Evolutionary conservation across 495 filamentous ascomycete species (phyloP).

Genomic region (Terfezia boudieri): DNA sequence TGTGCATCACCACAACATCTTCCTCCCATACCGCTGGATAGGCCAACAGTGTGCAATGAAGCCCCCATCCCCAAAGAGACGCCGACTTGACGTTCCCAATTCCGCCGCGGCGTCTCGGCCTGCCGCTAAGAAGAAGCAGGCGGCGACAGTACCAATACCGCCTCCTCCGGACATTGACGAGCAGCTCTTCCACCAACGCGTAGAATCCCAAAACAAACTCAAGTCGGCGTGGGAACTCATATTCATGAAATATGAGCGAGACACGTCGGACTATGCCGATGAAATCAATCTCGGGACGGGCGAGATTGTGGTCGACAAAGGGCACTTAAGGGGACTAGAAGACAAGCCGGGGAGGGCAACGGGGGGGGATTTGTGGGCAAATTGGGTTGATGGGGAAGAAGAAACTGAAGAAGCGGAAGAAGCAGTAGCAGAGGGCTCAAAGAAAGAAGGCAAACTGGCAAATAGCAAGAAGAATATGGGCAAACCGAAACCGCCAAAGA

Average conservation of each 20-base stretch:
- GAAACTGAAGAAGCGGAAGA: background rate
- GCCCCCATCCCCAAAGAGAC: background rate
- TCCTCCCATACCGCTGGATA: background rate
- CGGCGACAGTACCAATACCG: background rate
- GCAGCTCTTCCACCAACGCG: background rate
- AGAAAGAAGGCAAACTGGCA: background rate
- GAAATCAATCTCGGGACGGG: slow-evolving; percentile 61
- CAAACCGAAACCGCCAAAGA: background rate
- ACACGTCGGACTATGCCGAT: slow-evolving; percentile 62
- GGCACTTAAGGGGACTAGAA: slow-evolving; percentile 28
- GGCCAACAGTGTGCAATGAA: background rate
- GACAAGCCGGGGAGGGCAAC: background rate
- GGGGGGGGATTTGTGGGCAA: background rate
- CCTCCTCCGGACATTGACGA: background rate
- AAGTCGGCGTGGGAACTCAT: slow-evolving; percentile 69
- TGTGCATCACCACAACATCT: background rate
- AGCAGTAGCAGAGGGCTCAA: background rate
- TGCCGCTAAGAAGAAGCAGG: background rate
- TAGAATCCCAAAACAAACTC: slow-evolving; percentile 26
- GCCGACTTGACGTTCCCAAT: background rate
- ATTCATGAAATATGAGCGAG: slow-evolving; percentile 64
- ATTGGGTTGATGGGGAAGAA: background rate
- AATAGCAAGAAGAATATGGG: too few species aligned
- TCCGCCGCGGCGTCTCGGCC: background rate
- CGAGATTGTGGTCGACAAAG: slow-evolving; percentile 65